Evolutionary conservation across 345 rosid species (phyloP), one percentile per base, ranked within the genome.

Genomic region (Physaria fendleri): DNA sequence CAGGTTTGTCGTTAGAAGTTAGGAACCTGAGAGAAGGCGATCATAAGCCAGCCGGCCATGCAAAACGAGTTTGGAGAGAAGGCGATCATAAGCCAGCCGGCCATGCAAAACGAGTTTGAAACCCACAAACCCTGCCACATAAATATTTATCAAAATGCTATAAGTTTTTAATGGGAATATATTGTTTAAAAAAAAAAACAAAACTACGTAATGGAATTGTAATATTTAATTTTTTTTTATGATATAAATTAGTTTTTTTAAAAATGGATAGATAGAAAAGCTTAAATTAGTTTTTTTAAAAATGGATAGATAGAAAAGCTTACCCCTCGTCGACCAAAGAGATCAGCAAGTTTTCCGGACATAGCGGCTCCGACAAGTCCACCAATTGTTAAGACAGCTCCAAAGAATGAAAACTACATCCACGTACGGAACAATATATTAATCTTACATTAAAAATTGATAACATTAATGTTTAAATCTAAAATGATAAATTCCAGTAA

Each of bases 321-420:
- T 79, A 86, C 97, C 27, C 74, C 82, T 75, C 82, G 79, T 38
- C 93, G 77, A 60, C 97, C 95, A 14, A 80, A 71, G 33, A 62
- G 38, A 77, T 90, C 95, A 10, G 95, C 88, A 28, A 81, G 62
- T 63, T 51, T 81, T 53, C 97, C 95, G 4, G 90, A 84, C 78
- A 82, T 71, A 8, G 77, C 77, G 2, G 95, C 95, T 28, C 97
- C 97, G 42, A 90, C 52, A 81, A 84, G 84, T 25, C 90, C 97
- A 56, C 97, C 97, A 56, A 84, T 68, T 0, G 93, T 87, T 70
- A 90, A 69, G 65, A 87, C 73, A 6, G 95, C 81, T 37, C 93
- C 95, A 40, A 90, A 90, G 58, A 87, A 59, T 6, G 97, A 87
- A 65, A 75, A 90, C 97, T 90, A 79, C 77, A 72, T 56, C 40